Base-by-base conservation (phyloP, 805 yeast genomes). In the Ogataea zsoltii region DNA sequence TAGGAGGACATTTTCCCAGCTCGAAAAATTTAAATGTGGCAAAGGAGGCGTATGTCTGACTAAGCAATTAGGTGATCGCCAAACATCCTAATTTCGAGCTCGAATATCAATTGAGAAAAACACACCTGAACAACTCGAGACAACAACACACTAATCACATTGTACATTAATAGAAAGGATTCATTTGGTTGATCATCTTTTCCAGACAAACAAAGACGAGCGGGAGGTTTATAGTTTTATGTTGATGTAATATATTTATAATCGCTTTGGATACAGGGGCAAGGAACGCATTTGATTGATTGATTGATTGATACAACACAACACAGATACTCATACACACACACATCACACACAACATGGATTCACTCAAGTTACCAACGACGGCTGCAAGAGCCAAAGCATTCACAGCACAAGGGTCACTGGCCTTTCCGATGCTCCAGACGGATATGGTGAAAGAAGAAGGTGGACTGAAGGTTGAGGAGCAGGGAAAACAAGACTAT, bases 381-480 rank as follows among this genome's bases (percentile, higher is more conserved):
- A 85, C 87, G 15, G 88, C 91, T 11, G 87, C 86, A 5, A 79
- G 81, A 59, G 92, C 92, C 10, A 80, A 79, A 59, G 83, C 82
- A 35, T 85, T 85, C 63, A 81, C 85, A 33, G 83, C 85, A 21
- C 78, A 81, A 33, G 77, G 80, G 31, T 81, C 88, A 17, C 70
- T 83, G 42, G 74, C 83, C 15, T 80, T 75, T 54, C 88, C 89
- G 10, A 79, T 76, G 71, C 75, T 77, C 17, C 62, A 60, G 42
- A 48, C 48, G 16, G 66, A 61, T 38, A 57, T 52, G 58, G 55
- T 49, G 29, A 56, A 56, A 39, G 56, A 55, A 16, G 59, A 54
- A 33, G 33, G 37, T 19, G 45, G 42, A 19, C 31, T 29, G 16
- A 50, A 41, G 23, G 47, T 36, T 52, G 45, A 49, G 4, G 49